phyloP scores from a whole-genome alignment of 768 basidiomycete genomes.

The Hygrocybe punicea region DNA sequence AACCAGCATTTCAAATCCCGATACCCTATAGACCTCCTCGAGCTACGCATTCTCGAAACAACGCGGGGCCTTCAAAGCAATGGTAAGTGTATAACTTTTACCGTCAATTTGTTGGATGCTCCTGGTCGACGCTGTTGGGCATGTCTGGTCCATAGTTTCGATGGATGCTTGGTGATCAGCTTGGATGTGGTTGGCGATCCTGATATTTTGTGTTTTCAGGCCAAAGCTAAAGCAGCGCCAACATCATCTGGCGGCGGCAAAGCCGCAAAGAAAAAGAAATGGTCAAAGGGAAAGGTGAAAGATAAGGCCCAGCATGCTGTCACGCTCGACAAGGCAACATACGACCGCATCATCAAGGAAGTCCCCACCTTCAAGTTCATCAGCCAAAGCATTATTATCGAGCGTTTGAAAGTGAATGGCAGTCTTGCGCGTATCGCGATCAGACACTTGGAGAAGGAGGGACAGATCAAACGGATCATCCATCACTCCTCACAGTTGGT shows the following conservation, averaged over 20 bases:
- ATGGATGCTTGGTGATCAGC: slow-evolving; percentile 39
- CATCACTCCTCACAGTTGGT: slow-evolving; percentile 93
- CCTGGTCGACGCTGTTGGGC: no score
- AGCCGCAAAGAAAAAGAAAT: slow-evolving; percentile 99
- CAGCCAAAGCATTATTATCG: slow-evolving; percentile 96
- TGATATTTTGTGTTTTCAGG: slow-evolving; percentile 35
- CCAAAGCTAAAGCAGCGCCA: slow-evolving; percentile 80
- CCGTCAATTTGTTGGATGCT: neutral
- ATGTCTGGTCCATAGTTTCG: neutral
- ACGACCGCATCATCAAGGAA: slow-evolving; percentile 94
- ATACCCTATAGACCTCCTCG: no score
- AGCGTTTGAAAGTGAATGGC: slow-evolving; percentile 96
- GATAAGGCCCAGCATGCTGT: slow-evolving; percentile 99
- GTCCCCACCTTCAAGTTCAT: slow-evolving; percentile 99
- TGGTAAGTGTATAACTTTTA: neutral
- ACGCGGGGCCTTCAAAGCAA: neutral
- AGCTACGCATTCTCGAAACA: neutral
- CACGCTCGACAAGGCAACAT: slow-evolving; percentile 88
- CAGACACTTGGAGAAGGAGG: slow-evolving; percentile 88
- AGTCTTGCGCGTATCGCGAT: slow-evolving; percentile 90
- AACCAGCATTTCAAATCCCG: neutral
- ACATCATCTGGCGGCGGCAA: slow-evolving; percentile 71
- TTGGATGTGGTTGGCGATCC: slow-evolving; percentile 38
- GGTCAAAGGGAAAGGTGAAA: slow-evolving; percentile 99
- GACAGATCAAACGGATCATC: slow-evolving; percentile 91